Conservation (phyloP, 192 early-diverging fungal genomes). For the Coemansia sp. region DNA sequence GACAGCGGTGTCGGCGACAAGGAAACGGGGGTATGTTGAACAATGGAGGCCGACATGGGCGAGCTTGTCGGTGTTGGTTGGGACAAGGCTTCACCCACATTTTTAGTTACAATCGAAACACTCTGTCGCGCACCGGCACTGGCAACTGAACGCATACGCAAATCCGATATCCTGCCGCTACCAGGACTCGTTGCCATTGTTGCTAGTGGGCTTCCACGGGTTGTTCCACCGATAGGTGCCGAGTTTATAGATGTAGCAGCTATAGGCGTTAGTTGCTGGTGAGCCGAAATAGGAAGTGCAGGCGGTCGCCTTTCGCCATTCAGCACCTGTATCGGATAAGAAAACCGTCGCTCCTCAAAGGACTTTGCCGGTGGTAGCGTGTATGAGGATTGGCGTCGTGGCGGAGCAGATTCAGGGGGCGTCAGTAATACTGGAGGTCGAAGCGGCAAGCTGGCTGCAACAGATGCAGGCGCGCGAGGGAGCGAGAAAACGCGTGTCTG, state of each 20-base stretch:
- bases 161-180: slow-evolving; percentile 21
- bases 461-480: slow-evolving; percentile 42
- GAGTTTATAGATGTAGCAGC: slow-evolving; percentile 5
- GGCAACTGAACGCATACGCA: slow-evolving; percentile 31
- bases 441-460: slow-evolving; percentile 34
- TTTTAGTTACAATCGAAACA: slow-evolving; percentile 23
- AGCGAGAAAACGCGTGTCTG: slow-evolving; percentile 46
- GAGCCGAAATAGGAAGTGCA: slow-evolving; percentile 19
- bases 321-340: slow-evolving; percentile 41
- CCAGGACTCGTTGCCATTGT: slow-evolving; percentile 25
- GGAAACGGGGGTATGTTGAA: slow-evolving; percentile 46
- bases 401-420: slow-evolving; percentile 28
- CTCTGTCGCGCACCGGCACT: slow-evolving; percentile 11
- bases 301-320: slow-evolving; percentile 33
- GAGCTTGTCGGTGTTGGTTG: slow-evolving; percentile 50
- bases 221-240: slow-evolving; percentile 4
- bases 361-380: slow-evolving; percentile 49
- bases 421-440: slow-evolving; percentile 8
- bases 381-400: slow-evolving; percentile 51
- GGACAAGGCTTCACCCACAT: slow-evolving; percentile 17
- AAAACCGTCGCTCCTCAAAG: slow-evolving; percentile 53
- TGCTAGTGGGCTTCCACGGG: slow-evolving; percentile 17
- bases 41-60: slow-evolving; percentile 34
- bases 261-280: slow-evolving; percentile 11
- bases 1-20: slow-evolving; percentile 40